Evolutionary conservation across 2,329 filamentous ascomycete species (phyloP), one percentile per base, ranked within the genome.

Genomic region (Pseudocercospora ulei): DNA sequence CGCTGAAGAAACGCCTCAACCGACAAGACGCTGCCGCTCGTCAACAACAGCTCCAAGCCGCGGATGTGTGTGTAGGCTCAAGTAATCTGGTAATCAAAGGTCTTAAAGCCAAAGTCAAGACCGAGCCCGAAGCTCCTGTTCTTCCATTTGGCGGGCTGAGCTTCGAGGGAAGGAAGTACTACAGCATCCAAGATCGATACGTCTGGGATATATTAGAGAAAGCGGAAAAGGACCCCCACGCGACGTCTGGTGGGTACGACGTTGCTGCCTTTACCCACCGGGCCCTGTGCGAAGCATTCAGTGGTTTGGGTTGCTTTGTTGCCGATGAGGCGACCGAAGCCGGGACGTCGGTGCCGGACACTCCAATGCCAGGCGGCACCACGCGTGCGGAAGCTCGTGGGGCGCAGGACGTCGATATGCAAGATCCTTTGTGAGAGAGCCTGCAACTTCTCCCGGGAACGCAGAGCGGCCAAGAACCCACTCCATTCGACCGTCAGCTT

Each of bases 231-330:
- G 79, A 87, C 56, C 64, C 71, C 2, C 69, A 72, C 28, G 76
- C 81, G 56, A 66, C 73, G 35, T 83, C 82, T 9, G 87, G 86
- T 19, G 92, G 90, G 0, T 96, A 92, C 62, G 78, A 80, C 53
- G 67, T 88, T 27, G 68, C 73, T 20, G 86, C 94, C 57, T 96
- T 90, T 57, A 83, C 85, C 54, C 70, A 77, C 5, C 71, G 87
- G 14, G 79, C 83, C 14, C 66, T 98, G 57, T 82, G 84, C 44
- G 87, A 95, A 57, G 86, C 88, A 0, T 96, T 95, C 63, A 77
- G 83, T 0, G 90, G 92, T 0, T 62, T 98, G 44, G 85, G 82
- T 0, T 82, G 93, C 26, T 92, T 93, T 52, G 69, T 98, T 26
- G 80, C 75, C 22, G 85, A 95, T 29, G 87, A 93, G 56, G 56